A percentile compares a stretch with the other conserved stretches of the same genome.
Conservation (phyloP, 1,284 basidiomycete genomes). For the Fistulina hepatica region DNA sequence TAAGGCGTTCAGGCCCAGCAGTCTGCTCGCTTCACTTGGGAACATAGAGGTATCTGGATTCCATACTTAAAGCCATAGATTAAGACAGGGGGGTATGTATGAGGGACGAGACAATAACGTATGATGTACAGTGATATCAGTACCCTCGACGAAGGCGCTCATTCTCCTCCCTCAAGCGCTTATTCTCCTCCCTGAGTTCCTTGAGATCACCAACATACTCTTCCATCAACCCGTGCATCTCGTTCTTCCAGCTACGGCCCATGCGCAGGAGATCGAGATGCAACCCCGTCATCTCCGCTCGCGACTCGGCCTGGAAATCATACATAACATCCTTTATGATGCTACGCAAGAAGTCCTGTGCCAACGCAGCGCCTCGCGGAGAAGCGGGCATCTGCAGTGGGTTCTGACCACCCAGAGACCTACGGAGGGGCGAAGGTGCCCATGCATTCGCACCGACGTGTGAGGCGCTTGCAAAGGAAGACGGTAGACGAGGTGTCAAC, state of each 20-base stretch:
- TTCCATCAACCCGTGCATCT: constrained; percentile 48
- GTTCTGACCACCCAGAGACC: constrained; percentile 11
- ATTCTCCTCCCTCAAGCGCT: constrained; percentile 55
- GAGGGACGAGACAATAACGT: no score
- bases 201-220: constrained; percentile 46
- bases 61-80: no score
- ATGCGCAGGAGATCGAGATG: constrained; percentile 62
- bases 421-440: constrained; percentile 35
- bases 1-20: no score
- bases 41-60: no score
- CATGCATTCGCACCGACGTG: no score
- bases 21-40: no score
- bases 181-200: constrained; percentile 56
- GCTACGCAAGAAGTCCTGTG: constrained; percentile 51
- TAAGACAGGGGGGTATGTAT: no score
- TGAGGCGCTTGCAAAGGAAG: no score
- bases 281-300: constrained; percentile 55
- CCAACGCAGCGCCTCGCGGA: constrained; percentile 22
- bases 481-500: constrained; percentile 45
- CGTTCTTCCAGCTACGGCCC: constrained; percentile 52
- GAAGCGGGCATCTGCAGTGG: constrained; percentile 13
- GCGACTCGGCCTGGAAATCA: constrained; percentile 57
- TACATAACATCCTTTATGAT: constrained; percentile 60
- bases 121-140: no score
- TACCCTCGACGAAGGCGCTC: constrained; percentile 46